Evolutionary conservation across 2,329 filamentous ascomycete species (phyloP).

Genomic region (Pseudogymnoascus sp.): DNA sequence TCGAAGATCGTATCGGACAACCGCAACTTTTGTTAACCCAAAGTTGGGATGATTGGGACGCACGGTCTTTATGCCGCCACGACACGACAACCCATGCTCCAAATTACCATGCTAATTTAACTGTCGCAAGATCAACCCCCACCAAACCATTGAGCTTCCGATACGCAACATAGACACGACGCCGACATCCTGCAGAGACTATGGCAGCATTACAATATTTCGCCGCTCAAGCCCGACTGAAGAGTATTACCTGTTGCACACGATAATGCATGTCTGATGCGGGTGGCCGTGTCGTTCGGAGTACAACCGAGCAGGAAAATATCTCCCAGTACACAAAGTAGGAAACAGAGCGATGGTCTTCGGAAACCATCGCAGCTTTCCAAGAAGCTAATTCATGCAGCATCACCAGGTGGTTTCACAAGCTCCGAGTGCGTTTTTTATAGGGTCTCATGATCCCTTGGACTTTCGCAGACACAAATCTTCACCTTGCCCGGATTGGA

Average conservation of each 20-base stretch:
- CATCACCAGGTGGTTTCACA: not conserved
- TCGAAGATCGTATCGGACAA: not conserved
- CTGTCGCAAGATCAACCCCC: not conserved
- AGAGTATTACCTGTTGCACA: not conserved
- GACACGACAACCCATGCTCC: not conserved
- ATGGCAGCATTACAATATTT: not conserved
- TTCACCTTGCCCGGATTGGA: not conserved
- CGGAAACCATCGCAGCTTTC: not conserved
- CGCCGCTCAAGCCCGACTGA: not conserved
- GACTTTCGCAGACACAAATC: not conserved
- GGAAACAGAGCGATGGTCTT: not conserved
- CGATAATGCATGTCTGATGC: not conserved
- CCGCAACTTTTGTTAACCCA: not conserved
- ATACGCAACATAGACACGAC: not conserved
- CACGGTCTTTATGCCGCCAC: not conserved
- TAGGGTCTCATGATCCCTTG: not conserved
- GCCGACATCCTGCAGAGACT: not conserved
- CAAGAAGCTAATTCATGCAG: slow-evolving; percentile 5
- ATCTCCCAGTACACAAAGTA: not conserved
- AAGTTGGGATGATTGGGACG: not conserved
- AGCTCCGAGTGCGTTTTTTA: not conserved
- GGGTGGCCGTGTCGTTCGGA: not conserved
- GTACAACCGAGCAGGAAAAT: not conserved
- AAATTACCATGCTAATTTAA: not conserved
- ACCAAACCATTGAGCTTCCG: not conserved